phyloP scores from a whole-genome alignment of 805 yeast genomes.

The Teunomyces barrocoloradensis region DNA sequence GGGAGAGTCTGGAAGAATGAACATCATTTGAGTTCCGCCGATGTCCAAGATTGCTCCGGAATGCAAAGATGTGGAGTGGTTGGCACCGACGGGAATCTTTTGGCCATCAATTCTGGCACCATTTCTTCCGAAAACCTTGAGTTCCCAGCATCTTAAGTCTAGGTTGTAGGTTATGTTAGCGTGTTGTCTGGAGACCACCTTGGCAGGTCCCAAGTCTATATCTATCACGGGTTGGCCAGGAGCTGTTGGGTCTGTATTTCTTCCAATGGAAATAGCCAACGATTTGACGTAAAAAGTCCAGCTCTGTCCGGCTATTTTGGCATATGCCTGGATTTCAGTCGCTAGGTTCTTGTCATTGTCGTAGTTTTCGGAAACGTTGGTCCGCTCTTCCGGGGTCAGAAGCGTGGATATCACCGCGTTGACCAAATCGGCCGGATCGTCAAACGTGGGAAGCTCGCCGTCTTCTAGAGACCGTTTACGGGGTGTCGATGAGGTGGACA shows the following conservation, averaged over 20 bases:
- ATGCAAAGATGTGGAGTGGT: constrained; percentile 54
- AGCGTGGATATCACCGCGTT: constrained; percentile 73
- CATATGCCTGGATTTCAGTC: constrained; percentile 94
- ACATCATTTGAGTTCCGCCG: constrained; percentile 99
- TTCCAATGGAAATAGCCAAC: constrained; percentile 75
- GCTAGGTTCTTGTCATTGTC: constrained; percentile 70
- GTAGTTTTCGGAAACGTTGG: constrained; percentile 69
- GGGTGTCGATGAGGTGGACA: constrained; percentile 30
- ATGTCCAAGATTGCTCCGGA: constrained; percentile 92
- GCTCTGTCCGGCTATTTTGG: constrained; percentile 85
- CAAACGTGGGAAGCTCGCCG: constrained; percentile 37
- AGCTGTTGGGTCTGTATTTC: constrained; percentile 56
- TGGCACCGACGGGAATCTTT: constrained; percentile 49
- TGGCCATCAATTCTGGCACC: constrained; percentile 87
- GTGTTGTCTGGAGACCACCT: constrained; percentile 91
- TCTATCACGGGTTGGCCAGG: constrained; percentile 41
- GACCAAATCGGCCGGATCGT: constrained; percentile 62
- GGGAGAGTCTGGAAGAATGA: constrained; percentile 86
- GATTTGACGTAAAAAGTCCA: constrained; percentile 95
- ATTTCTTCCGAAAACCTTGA: constrained; percentile 80
- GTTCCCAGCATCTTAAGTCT: constrained; percentile 78
- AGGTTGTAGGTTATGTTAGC: constrained; percentile 80
- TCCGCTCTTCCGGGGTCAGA: constrained; percentile 65
- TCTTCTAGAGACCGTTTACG: constrained; percentile 24
- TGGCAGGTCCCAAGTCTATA: constrained; percentile 94